A percentile compares a stretch with the other conserved stretches of the same genome.
Conservation (phyloP, 257 asterid genomes). For the Echium plantagineum region DNA sequence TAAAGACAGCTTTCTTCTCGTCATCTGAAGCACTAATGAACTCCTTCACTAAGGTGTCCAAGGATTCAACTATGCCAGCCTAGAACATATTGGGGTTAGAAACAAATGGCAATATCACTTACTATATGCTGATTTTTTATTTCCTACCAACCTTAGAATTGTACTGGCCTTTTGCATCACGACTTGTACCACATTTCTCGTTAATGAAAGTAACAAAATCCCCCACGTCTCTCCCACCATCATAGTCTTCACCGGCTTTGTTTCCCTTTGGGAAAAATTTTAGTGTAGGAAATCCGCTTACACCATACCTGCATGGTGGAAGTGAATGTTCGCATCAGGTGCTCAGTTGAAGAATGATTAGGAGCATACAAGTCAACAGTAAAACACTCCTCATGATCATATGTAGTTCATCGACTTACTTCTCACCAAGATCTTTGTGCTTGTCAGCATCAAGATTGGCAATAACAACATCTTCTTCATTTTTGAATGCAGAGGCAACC, state of each 20-base stretch:
- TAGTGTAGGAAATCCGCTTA: constrained; percentile 52
- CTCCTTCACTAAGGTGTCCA: constrained; percentile 64
- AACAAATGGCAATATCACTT: neutral
- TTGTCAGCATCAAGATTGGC: constrained; percentile 88
- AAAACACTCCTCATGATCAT: neutral
- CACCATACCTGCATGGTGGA: constrained; percentile 32
- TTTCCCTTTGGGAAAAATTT: constrained; percentile 91
- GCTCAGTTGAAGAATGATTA: neutral
- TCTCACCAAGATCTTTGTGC: constrained; percentile 69
- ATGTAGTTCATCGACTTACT: constrained; percentile 34
- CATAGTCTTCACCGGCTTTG: constrained; percentile 92
- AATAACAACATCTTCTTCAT: constrained; percentile 71
- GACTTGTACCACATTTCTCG: constrained; percentile 79
- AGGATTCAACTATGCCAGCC: constrained; percentile 74
- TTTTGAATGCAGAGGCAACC: constrained; percentile 66
- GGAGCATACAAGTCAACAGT: neutral
- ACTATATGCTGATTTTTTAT: constrained; percentile 6
- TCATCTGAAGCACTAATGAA: constrained; percentile 45
- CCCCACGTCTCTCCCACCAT: constrained; percentile 53
- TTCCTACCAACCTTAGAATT: constrained; percentile 50
- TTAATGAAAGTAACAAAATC: constrained; percentile 80
- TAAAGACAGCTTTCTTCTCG: constrained; percentile 43
- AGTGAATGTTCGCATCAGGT: constrained; percentile 2
- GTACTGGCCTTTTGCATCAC: constrained; percentile 72
- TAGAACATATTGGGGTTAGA: constrained; percentile 18